phyloP scores from a whole-genome alignment of 1,139 yeast genomes.

The Nakaseomyces uthaithaninus region DNA sequence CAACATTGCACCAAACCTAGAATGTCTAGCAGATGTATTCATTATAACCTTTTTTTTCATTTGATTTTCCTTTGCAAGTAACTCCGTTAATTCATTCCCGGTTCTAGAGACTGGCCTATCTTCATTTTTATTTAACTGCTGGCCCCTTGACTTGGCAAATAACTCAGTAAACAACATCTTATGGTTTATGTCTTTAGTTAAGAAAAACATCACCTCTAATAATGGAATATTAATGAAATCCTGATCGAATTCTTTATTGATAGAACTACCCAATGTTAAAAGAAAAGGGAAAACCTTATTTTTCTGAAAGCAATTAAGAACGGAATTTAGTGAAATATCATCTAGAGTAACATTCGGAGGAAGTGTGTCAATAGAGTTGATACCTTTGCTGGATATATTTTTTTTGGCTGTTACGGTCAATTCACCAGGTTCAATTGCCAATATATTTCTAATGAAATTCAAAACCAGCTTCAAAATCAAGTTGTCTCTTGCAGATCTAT shows the following conservation, averaged over 20 bases:
- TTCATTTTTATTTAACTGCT: not conserved
- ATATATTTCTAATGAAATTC: slow-evolving; percentile 64
- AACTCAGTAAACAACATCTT: not conserved
- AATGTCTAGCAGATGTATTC: slow-evolving; percentile 66
- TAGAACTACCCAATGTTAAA: slow-evolving; percentile 56
- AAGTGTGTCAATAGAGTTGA: slow-evolving; percentile 35
- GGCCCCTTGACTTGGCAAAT: too few relatives aligned
- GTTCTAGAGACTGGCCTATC: slow-evolving; percentile 10
- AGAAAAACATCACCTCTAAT: slow-evolving; percentile 60
- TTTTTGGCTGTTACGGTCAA: slow-evolving; percentile 40
- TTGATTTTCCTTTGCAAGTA: slow-evolving; percentile 51
- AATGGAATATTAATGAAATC: slow-evolving; percentile 53
- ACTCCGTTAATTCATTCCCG: slow-evolving; percentile 41
- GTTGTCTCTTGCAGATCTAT: slow-evolving; percentile 65
- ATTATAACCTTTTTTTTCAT: slow-evolving; percentile 45
- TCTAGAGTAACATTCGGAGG: slow-evolving; percentile 52
- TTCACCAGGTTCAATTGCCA: slow-evolving; percentile 66
- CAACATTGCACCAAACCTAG: slow-evolving; percentile 80
- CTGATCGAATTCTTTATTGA: slow-evolving; percentile 57
- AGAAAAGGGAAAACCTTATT: slow-evolving; percentile 69
- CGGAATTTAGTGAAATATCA: slow-evolving; percentile 59
- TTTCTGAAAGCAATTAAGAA: slow-evolving; percentile 48
- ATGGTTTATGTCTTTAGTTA: slow-evolving; percentile 45
- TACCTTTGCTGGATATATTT: slow-evolving; percentile 30
- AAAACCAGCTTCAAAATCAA: slow-evolving; percentile 65